These are phyloP conservation scores for Paecilomyces sp. DNA, from an alignment of 2,329 filamentous ascomycete species.

Conservation along the genomic window DNA sequence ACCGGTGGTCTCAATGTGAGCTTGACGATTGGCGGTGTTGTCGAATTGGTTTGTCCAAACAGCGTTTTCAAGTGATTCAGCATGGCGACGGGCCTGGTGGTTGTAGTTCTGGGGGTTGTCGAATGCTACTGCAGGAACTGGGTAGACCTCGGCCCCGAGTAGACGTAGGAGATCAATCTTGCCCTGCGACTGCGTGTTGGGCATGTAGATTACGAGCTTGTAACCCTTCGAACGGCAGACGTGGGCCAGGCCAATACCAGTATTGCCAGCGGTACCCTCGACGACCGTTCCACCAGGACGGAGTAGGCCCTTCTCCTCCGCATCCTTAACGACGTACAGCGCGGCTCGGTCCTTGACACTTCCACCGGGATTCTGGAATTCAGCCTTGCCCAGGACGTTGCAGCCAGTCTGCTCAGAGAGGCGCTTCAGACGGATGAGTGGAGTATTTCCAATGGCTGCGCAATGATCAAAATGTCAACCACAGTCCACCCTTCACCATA, in stretches of 20 bases:
- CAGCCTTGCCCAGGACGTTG: slow-evolving; percentile 90
- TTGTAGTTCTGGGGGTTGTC: slow-evolving; percentile 97
- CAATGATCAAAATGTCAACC: neutral
- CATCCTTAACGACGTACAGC: slow-evolving; percentile 86
- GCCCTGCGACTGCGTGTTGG: slow-evolving; percentile 94
- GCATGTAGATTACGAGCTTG: slow-evolving; percentile 98
- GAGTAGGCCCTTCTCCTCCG: slow-evolving; percentile 79
- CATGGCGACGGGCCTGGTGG: slow-evolving; percentile 85
- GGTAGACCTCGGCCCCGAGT: slow-evolving; percentile 89
- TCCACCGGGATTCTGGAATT: slow-evolving; percentile 97
- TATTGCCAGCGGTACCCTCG: slow-evolving; percentile 96
- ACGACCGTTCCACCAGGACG: slow-evolving; percentile 86
- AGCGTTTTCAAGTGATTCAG: slow-evolving; percentile 76
- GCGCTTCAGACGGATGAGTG: slow-evolving; percentile 80
- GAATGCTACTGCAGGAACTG: slow-evolving; percentile 90
- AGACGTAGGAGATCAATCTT: slow-evolving; percentile 91
- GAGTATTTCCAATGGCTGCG: slow-evolving; percentile 92
- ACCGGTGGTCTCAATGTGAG: slow-evolving; percentile 93
- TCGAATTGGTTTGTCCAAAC: slow-evolving; percentile 99
- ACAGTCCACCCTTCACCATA: neutral
- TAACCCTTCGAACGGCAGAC: slow-evolving; percentile 91
- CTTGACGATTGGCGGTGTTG: slow-evolving; percentile 86
- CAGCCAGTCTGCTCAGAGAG: slow-evolving; percentile 89
- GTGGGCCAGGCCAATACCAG: slow-evolving; percentile 93
- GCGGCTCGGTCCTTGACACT: slow-evolving; percentile 95